phyloP scores from a whole-genome alignment of 2,329 filamentous ascomycete species.

The Penicillium sp. region DNA sequence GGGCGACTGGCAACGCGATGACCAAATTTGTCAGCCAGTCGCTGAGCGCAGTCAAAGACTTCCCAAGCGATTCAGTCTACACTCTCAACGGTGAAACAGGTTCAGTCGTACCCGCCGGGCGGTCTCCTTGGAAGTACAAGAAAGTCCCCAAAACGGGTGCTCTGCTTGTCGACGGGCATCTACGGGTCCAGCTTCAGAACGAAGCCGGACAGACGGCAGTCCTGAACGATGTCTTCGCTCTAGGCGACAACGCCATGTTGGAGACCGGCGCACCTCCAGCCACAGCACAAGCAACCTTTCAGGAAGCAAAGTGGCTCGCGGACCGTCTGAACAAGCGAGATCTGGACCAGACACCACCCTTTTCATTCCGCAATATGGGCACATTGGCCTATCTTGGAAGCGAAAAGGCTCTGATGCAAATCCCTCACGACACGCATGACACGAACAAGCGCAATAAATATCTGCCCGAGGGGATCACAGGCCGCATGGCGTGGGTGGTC shows the following conservation, averaged over 20 bases:
- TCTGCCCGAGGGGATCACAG: conserved; percentile 41
- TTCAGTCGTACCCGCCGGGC: conserved; percentile 1
- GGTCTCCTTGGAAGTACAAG: conserved; percentile 51
- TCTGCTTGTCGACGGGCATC: conserved; percentile 57
- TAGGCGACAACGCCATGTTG: conserved; percentile 59
- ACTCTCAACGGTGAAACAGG: conserved; percentile 25
- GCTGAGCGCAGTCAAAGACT: conserved; percentile 33
- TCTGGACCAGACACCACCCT: conserved; percentile 36
- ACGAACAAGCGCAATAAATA: conserved; percentile 24
- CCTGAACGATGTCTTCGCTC: conserved; percentile 55
- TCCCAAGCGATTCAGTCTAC: conserved; percentile 34
- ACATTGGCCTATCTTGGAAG: conserved; percentile 62
- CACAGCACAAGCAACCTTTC: conserved; percentile 61
- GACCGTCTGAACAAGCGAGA: conserved; percentile 56
- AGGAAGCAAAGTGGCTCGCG: conserved; percentile 61
- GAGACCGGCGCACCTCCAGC: conserved; percentile 56
- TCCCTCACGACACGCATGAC: conserved; percentile 34
- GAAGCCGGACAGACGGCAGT: conserved; percentile 40
- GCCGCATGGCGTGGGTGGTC: conserved; percentile 43
- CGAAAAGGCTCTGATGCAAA: conserved; percentile 59
- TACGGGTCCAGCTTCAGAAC: conserved; percentile 56
- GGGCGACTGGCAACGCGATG: conserved; percentile 50
- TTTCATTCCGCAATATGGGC: conserved; percentile 60
- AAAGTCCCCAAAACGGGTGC: conserved; percentile 50
- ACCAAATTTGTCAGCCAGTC: conserved; percentile 34